Conservation (phyloP, 768 basidiomycete genomes). For the Amanita fuliginea region DNA sequence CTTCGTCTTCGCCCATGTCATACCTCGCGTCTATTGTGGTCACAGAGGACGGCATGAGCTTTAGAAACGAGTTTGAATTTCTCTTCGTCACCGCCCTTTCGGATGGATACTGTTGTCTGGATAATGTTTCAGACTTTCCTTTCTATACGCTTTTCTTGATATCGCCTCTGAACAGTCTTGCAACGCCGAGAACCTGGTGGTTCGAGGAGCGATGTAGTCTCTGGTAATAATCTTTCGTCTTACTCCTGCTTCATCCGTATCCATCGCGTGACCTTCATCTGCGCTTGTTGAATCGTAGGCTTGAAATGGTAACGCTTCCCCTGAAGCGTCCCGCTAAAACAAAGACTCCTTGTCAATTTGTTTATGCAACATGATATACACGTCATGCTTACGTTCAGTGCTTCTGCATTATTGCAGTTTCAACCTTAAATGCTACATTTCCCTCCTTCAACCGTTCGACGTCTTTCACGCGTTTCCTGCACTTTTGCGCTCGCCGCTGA, state of each 20-base stretch:
- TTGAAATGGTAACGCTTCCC: constrained; percentile 72
- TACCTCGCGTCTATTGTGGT: constrained; percentile 67
- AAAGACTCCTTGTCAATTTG: not conserved
- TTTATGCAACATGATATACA: not conserved
- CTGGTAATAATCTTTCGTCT: constrained; percentile 86
- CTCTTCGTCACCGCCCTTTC: constrained; percentile 82
- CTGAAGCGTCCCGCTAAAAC: constrained; percentile 44
- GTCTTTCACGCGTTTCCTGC: constrained; percentile 73
- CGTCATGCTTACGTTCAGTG: constrained; percentile 43
- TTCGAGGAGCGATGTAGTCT: too few species aligned
- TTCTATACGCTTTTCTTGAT: constrained; percentile 91
- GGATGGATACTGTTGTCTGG: constrained; percentile 57
- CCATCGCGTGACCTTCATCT: constrained; percentile 44
- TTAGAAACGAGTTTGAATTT: constrained; percentile 88
- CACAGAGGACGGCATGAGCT: constrained; percentile 74
- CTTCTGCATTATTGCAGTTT: constrained; percentile 46
- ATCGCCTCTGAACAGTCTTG: constrained; percentile 55
- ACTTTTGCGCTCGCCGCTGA: constrained; percentile 51
- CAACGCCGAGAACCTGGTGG: constrained; percentile 52
- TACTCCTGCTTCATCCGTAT: constrained; percentile 73
- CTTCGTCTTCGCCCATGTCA: constrained; percentile 76
- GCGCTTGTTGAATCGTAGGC: constrained; percentile 64
- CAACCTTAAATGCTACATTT: constrained; percentile 61
- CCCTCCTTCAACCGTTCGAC: constrained; percentile 80
- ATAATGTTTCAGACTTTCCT: constrained; percentile 77